A percentile compares a stretch with the other conserved stretches of the same genome.
Evolutionary conservation across 2,329 filamentous ascomycete species (phyloP).

Genomic region (Chaetomium olivaceum): DNA sequence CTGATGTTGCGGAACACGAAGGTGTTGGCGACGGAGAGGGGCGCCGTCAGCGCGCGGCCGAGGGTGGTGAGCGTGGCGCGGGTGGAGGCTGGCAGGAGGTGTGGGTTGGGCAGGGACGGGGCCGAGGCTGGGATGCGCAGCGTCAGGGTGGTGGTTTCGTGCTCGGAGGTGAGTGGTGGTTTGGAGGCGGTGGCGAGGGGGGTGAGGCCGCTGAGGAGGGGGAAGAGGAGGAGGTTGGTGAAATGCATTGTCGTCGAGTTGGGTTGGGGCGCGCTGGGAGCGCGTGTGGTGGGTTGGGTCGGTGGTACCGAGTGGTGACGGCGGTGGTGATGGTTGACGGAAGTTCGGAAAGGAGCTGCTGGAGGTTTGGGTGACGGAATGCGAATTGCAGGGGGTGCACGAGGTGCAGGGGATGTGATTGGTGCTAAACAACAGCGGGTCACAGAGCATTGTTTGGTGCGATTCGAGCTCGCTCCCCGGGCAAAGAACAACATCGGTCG

Average conservation of each 20-base stretch:
- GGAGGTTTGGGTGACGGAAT: conserved; percentile 21
- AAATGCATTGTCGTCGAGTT: background rate
- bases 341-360: background rate
- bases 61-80: conserved; percentile 60
- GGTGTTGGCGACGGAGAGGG: conserved; percentile 66
- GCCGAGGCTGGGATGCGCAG: conserved; percentile 46
- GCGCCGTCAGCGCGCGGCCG: conserved; percentile 50
- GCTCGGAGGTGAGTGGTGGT: conserved; percentile 36
- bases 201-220: conserved; percentile 28
- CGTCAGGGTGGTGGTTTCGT: conserved; percentile 39
- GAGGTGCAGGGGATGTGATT: conserved; percentile 11
- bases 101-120: conserved; percentile 47
- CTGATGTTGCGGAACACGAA: conserved; percentile 76
- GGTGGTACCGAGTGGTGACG: background rate
- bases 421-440: background rate
- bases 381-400: conserved; percentile 8
- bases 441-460: background rate
- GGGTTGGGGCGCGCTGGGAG: background rate
- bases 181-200: conserved; percentile 30
- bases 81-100: conserved; percentile 62
- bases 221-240: conserved; percentile 35
- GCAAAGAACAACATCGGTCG: background rate
- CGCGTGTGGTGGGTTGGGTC: background rate
- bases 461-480: background rate
- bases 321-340: conserved; percentile 2